Conservation (phyloP, 768 basidiomycete species). For the Leccinum incarnatum region DNA sequence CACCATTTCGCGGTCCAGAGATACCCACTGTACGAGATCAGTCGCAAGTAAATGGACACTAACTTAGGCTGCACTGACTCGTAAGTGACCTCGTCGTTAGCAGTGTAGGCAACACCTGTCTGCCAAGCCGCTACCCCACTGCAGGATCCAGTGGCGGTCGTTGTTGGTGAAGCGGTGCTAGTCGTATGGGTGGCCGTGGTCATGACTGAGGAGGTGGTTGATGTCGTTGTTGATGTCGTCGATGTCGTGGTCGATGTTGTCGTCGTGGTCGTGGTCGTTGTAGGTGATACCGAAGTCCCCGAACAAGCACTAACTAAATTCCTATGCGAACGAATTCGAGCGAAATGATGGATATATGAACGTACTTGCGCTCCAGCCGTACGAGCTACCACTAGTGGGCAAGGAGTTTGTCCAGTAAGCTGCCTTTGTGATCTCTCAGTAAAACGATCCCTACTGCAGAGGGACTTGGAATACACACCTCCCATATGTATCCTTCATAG, state of each 20-base stretch:
- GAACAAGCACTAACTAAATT: slow-evolving; percentile 24
- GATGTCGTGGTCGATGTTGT: background rate
- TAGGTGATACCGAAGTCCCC: slow-evolving; percentile 7
- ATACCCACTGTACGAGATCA: slow-evolving; percentile 17
- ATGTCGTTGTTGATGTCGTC: slow-evolving; percentile 3
- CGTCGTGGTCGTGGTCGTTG: background rate
- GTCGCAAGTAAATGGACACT: slow-evolving; percentile 1
- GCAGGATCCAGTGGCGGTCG: slow-evolving; percentile 39
- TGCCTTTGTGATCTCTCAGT: slow-evolving; percentile 38
- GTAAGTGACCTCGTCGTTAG: slow-evolving; percentile 50
- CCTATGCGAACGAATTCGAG: background rate
- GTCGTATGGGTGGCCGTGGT: slow-evolving; percentile 10
- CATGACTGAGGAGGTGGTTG: slow-evolving; percentile 15
- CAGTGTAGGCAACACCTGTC: slow-evolving; percentile 45
- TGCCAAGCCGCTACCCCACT: slow-evolving; percentile 49
- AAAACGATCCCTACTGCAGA: background rate
- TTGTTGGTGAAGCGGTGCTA: slow-evolving; percentile 13
- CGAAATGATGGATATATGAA: slow-evolving; percentile 1
- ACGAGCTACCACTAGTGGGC: slow-evolving; percentile 47
- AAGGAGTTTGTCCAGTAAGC: slow-evolving; percentile 55
- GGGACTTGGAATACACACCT: slow-evolving; percentile 37
- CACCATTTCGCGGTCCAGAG: slow-evolving; percentile 60
- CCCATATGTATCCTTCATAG: slow-evolving; percentile 62
- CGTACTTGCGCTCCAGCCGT: slow-evolving; percentile 67
- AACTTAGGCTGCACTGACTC: slow-evolving; percentile 35